A percentile compares a stretch with the other conserved stretches of the same genome.
These are phyloP conservation scores for Fusarium sp. DNA, from an alignment of 2,329 filamentous ascomycete species.

Conservation along the genomic window DNA sequence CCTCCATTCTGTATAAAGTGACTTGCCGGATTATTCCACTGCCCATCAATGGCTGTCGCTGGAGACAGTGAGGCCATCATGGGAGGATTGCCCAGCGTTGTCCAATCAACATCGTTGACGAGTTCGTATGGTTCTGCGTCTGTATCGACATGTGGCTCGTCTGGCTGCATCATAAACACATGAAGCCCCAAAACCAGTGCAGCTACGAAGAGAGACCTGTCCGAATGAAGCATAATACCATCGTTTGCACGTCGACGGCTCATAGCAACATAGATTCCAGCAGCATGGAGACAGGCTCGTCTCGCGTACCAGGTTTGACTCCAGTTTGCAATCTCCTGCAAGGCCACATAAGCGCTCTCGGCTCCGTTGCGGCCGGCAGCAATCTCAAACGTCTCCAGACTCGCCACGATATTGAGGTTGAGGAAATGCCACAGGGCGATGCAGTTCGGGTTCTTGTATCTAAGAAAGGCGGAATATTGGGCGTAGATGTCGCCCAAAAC, in stretches of 20 bases:
- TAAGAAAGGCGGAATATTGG: neutral
- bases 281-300: slow-evolving; percentile 12
- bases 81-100: neutral
- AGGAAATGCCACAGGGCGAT: slow-evolving; percentile 20
- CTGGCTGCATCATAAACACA: slow-evolving; percentile 1
- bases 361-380: neutral
- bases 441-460: slow-evolving; percentile 13
- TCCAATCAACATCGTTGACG: slow-evolving; percentile 16
- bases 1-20: slow-evolving; percentile 4
- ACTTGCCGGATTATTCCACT: neutral
- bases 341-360: neutral
- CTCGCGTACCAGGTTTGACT: slow-evolving; percentile 2
- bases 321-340: slow-evolving; percentile 11
- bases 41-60: neutral
- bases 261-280: neutral
- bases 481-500: neutral
- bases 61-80: neutral
- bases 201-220: slow-evolving; percentile 10
- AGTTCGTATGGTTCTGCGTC: slow-evolving; percentile 11
- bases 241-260: slow-evolving; percentile 7
- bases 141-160: neutral
- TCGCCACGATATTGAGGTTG: neutral
- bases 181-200: neutral
- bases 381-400: slow-evolving; percentile 15
- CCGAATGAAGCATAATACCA: slow-evolving; percentile 4